phyloP scores from a whole-genome alignment of 2,329 filamentous ascomycete genomes.

The Verticillium nubilum region DNA sequence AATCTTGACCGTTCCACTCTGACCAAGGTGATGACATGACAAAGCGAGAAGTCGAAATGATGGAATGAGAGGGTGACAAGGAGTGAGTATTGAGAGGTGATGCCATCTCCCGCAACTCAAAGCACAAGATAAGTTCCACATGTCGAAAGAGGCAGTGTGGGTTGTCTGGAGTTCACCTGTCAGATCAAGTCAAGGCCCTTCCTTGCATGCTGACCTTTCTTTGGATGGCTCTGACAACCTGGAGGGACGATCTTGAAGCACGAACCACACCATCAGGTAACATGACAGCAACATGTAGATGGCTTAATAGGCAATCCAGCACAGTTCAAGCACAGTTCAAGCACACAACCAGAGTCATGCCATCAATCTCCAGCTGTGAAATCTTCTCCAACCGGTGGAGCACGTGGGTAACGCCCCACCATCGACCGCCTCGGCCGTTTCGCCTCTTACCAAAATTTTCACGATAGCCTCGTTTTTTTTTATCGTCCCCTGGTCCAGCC shows the following conservation, averaged over 20 bases:
- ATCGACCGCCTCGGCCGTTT: background rate
- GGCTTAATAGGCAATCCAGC: background rate
- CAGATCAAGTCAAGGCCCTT: background rate
- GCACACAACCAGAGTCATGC: background rate
- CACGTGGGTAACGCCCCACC: background rate
- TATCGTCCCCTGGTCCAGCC: background rate
- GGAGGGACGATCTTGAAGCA: too few relatives aligned
- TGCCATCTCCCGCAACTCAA: too few relatives aligned
- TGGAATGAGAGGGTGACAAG: too few relatives aligned
- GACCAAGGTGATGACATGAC: too few relatives aligned
- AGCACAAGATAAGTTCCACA: too few relatives aligned
- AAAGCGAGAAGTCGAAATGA: too few relatives aligned
- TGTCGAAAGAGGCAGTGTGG: background rate
- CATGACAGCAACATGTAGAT: background rate
- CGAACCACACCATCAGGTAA: background rate
- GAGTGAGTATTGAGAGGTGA: too few relatives aligned
- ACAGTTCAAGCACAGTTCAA: background rate
- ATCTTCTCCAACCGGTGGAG: background rate
- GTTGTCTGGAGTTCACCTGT: background rate
- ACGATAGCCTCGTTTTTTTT: background rate
- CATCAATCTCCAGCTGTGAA: background rate
- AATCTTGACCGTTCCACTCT: too few relatives aligned
- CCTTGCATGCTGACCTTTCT: too few relatives aligned
- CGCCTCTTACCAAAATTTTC: background rate
- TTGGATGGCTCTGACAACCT: too few relatives aligned